Conservation (phyloP, 176 grass and related monocot species). For the Raddia distichophylla region DNA sequence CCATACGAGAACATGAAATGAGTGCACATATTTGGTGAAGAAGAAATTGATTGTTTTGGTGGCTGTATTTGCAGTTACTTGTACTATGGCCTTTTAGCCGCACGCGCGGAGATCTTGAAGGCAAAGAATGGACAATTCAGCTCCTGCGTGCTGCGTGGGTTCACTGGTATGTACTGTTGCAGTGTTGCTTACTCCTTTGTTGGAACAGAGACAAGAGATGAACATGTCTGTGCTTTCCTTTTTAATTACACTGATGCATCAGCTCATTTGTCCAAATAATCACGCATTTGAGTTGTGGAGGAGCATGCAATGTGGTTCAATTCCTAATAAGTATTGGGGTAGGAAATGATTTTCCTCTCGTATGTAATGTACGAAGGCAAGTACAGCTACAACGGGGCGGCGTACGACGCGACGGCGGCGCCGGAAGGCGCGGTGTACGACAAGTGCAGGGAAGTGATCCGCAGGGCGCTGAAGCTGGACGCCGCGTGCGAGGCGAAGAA, state of each 20-base stretch:
- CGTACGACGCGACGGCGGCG: not conserved
- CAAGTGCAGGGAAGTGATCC: not conserved
- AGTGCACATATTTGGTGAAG: too few species aligned
- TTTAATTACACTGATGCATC: too few species aligned
- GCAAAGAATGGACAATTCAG: slow-evolving; percentile 36
- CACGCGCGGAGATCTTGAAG: slow-evolving; percentile 47
- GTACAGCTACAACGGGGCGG: not conserved
- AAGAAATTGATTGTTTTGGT: not conserved
- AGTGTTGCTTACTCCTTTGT: not conserved
- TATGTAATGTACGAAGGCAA: not conserved
- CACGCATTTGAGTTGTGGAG: too few species aligned
- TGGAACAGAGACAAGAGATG: not conserved
- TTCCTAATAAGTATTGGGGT: too few species aligned
- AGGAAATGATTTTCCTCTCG: not conserved
- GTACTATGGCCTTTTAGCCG: slow-evolving; percentile 42
- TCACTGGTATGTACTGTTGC: slow-evolving; percentile 35
- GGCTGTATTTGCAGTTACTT: slow-evolving; percentile 48
- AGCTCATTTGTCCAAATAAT: not conserved
- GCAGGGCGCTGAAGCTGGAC: not conserved
- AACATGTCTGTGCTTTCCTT: too few species aligned
- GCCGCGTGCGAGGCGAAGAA: not conserved
- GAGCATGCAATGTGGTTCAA: too few species aligned
- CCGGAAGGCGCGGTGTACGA: not conserved
- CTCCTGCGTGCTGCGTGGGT: slow-evolving; percentile 50
- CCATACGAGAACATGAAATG: too few species aligned